Conservation (phyloP, 179 eudicot genomes). For the Spergularia azorica region DNA sequence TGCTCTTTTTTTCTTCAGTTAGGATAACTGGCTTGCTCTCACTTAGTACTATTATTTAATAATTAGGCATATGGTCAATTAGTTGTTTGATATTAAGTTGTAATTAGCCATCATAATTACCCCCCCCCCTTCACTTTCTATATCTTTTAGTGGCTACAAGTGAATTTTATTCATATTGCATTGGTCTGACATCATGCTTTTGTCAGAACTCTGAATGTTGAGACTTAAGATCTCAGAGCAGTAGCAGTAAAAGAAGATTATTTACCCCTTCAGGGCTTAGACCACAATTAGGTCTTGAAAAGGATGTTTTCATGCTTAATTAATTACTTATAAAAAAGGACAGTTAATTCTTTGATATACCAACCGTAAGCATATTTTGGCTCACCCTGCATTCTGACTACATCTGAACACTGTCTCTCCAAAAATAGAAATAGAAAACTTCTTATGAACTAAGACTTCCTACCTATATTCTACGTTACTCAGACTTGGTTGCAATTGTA, state of each 20-base stretch:
- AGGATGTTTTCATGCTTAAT: constrained; percentile 6
- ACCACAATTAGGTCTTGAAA: background rate
- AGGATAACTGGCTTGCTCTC: constrained; percentile 27
- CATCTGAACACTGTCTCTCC: background rate
- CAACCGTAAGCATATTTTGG: constrained; percentile 21
- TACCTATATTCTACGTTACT: background rate
- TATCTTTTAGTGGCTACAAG: background rate
- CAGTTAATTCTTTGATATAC: constrained; percentile 26
- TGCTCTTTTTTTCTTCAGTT: constrained; percentile 20
- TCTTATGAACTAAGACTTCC: background rate
- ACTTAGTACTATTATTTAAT: background rate
- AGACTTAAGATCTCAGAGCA: background rate
- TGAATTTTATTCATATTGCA: constrained; percentile 3
- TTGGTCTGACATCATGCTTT: constrained; percentile 35
- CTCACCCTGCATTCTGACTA: constrained; percentile 27
- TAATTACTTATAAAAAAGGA: constrained; percentile 2
- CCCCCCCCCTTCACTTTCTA: background rate
- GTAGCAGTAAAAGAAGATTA: constrained; percentile 11
- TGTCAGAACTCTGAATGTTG: constrained; percentile 18
- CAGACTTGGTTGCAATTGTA: background rate
- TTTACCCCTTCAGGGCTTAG: constrained; percentile 1
- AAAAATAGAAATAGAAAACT: constrained; percentile 11
- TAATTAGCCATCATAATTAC: constrained; percentile 10
- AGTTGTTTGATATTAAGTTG: constrained; percentile 16
- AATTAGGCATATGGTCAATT: constrained; percentile 16